Evolutionary conservation across 768 basidiomycete species (phyloP), one percentile per base, ranked within the genome.

Genomic region (Crucibulum laeve): DNA sequence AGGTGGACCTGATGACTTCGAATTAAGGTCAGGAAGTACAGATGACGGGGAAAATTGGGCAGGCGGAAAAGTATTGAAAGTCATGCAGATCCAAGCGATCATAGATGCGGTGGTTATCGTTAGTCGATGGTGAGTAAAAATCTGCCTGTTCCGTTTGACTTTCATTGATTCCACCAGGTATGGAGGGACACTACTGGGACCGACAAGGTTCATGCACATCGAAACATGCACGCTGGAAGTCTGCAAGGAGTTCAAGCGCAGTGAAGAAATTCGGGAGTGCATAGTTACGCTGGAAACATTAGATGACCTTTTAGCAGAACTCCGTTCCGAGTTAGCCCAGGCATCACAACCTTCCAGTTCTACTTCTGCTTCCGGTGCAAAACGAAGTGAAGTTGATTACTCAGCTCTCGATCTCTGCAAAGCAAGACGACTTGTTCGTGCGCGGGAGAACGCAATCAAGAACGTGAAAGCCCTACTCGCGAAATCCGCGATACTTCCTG

Each of bases 21-120:
- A 81, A 58, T 60, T 90, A 22, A 60, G 65, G 46, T 68, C 70
- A 3, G 85, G 80, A 1, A 74, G 68, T 51, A 77, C 80, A 35
- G 91, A 93, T 52, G 91, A 90, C 39, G 87, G 82, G 4, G 91
- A 91, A 62, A 75, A 75, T 50, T 84, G 79, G 72, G 87, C 77
- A 22, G 83, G 84, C 21, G 69, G 64, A 13, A 74, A 71, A 47
- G 69, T 88, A 22, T 57, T 87, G 50, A 78, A 73, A 50, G 75
- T 79, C 10, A 85, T 93, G 84, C 73, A 79, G 53, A 65, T 68
- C n/a, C 72, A 80, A 48, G 82, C 79, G 1, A 71, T 82, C 14
- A 71, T 91, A 21, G 90, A 92, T 57, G 87, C 83, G 6, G 84
- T 85, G 3, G 82, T 91, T 8, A 71, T 91, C 47, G 84, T 91